Evolutionary conservation across 2,329 filamentous ascomycete genomes (phyloP), one percentile per base, ranked within the genome.

Genomic region (Neonectria faginata): DNA sequence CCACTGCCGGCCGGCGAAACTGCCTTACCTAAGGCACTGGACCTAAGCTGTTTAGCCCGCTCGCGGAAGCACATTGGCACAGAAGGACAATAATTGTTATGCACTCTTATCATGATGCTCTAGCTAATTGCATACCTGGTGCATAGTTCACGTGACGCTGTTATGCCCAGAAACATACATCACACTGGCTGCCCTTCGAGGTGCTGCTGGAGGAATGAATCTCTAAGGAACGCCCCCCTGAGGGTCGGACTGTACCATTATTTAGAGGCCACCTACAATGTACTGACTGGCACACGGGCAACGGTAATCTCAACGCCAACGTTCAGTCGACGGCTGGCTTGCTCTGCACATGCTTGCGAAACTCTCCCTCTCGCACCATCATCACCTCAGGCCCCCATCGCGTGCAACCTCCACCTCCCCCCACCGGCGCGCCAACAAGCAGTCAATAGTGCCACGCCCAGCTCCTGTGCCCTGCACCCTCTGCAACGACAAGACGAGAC

Each of bases 281-380:
- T 25, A 25, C 36, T 39, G 5, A 29, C 36, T 39, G 14, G 36
- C 14, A 39, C 36, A 39, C 5, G 12, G 36, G 12, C 33, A 14
- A 6, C 36, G 36, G 14, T 12, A 39, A 42, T 16, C 2, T 18
- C 39, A 42, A 42, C 39, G 39, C 10, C n/a, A 41, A 41, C 39
- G 39, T 42, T 51, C 62, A 51, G 45, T 51, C 50, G 44, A 57
- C 22, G 29, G 20, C 42, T 51, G 27, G 39, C 36, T 42, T 22
- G 36, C 47, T 36, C 45, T 39, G 52, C 53, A 50, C 31, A 56
- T 52, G 16, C 25, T 25, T 25, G 25, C 54, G 31, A 55, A 55
- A 41, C 57, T 62, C 52, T 60, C 52, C 31, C 33, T 36, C 48
- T 58, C 50, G 31, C 61, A 58, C 44, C 63, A 65, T 57, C 57